Conservation (phyloP, 768 basidiomycete species). For the Pleurotus salmoneostramineus region DNA sequence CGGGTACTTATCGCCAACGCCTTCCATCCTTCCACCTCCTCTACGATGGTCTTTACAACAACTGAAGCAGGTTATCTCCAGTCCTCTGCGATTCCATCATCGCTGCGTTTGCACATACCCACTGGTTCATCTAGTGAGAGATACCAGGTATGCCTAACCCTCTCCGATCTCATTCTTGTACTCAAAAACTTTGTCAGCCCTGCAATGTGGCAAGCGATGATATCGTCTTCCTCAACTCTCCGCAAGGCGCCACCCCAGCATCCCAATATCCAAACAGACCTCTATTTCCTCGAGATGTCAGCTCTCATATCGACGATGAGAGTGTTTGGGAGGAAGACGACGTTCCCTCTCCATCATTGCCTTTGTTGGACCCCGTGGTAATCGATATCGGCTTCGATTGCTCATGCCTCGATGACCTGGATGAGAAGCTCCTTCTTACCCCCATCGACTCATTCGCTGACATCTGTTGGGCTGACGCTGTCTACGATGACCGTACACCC, state of each 20-base stretch:
- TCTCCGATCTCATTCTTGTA: not conserved
- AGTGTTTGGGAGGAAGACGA: constrained; percentile 6
- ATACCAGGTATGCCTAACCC: not conserved
- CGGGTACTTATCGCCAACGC: not conserved
- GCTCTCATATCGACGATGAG: not conserved
- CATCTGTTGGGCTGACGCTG: constrained; percentile 35
- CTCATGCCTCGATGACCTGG: constrained; percentile 35
- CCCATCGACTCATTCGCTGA: constrained; percentile 40
- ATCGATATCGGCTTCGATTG: constrained; percentile 33
- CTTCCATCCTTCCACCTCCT: not conserved
- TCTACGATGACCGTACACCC: constrained; percentile 21
- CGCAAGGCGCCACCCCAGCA: not conserved
- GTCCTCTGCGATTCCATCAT: not conserved
- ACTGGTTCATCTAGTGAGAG: not conserved
- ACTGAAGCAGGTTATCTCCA: not conserved
- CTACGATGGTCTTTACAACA: not conserved
- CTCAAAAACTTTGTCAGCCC: not conserved
- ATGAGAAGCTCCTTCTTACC: constrained; percentile 35
- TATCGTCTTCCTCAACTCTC: constrained; percentile 4
- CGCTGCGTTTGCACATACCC: constrained; percentile 1
- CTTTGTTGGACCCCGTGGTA: constrained; percentile 4
- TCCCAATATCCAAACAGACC: not conserved
- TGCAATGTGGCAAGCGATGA: not conserved
- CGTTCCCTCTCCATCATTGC: not conserved
- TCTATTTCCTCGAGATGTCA: not conserved